Base-by-base conservation (phyloP, 805 yeast genomes). In the Wickerhamiella azymoides region DNA sequence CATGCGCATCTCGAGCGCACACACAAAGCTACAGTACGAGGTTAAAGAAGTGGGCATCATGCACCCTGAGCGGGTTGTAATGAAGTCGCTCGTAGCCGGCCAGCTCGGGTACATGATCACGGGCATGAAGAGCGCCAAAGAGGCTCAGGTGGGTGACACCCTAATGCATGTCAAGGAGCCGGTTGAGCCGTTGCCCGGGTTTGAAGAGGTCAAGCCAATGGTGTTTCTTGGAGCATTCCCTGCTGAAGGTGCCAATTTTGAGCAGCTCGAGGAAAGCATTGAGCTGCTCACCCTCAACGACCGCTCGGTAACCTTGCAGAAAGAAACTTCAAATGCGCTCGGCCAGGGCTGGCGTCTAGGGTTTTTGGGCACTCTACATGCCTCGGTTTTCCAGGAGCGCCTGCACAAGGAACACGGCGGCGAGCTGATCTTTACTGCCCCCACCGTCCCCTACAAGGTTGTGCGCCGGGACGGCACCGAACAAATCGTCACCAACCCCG, bases 271-370 rank as follows among this genome's bases (percentile, higher is more conserved):
- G 57, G 97, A 92, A 55, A 80, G 86, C 60, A 77, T 89, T 62
- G 84, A 80, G 55, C 86, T 85, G 57, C 68, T 89, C 52, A 94
- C 89, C 5, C 67, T 92, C 48, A 89, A 89, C 60, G 98, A 89
- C 59, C 74, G 96, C 55, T 80, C 95, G 1, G 97, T 92, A 1
- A 77, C 92, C 0, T 68, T 89, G 43, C 86, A 83, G 55, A 76
- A 88, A 55, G 96, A 89, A 56, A 84, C 94, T 0, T 88, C 96
- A 0, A 82, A 79, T 58, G 97, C 97, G 0, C 67, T 89, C 47
- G 98, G 98, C 0, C 92, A 88, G 57, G 98, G 98, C 30, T 89
- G 98, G 98, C 76, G 97, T 62, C 65, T 89, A 30, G 98, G 98
- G 1, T 89, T 89, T 59, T 65, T 89, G 26, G 98, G 98, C 0